Conservation (phyloP, 2,329 filamentous ascomycete genomes). For the Alternaria triticina region DNA sequence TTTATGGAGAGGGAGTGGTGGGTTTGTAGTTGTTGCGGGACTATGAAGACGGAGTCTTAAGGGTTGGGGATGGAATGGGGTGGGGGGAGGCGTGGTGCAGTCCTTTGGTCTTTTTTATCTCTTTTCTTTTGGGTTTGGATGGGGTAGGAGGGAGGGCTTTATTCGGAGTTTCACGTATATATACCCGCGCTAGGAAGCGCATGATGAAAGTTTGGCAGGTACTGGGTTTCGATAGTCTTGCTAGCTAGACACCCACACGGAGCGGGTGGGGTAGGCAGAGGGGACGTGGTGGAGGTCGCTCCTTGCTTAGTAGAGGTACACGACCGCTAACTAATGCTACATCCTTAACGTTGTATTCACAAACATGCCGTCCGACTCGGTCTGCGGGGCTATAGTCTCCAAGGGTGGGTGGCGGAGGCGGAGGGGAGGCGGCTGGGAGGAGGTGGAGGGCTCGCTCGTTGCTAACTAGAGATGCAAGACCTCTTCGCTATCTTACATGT, state of each 20-base stretch:
- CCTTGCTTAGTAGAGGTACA: not conserved
- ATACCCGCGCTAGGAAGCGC: not conserved
- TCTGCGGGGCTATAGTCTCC: not conserved
- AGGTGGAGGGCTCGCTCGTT: no score
- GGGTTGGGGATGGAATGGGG: not conserved
- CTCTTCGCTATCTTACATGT: not conserved
- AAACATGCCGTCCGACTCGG: not conserved
- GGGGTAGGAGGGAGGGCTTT: not conserved
- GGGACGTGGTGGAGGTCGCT: not conserved
- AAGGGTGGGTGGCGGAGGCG: no score
- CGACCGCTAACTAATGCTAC: not conserved
- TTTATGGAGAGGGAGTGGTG: constrained; percentile 58
- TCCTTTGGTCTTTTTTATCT: not conserved
- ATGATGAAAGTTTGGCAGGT: not conserved
- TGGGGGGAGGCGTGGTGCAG: no score
- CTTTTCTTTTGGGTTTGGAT: not conserved
- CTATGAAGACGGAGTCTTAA: not conserved
- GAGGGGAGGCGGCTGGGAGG: no score
- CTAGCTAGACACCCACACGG: not conserved
- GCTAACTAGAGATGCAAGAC: not conserved
- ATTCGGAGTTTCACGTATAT: not conserved
- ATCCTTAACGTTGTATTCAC: not conserved
- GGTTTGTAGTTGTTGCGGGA: not conserved
- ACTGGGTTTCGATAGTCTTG: not conserved
- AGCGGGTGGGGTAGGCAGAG: not conserved